These are phyloP conservation scores for Pouteria campechiana DNA, from an alignment of 179 eudicot species.

Conservation along the genomic window DNA sequence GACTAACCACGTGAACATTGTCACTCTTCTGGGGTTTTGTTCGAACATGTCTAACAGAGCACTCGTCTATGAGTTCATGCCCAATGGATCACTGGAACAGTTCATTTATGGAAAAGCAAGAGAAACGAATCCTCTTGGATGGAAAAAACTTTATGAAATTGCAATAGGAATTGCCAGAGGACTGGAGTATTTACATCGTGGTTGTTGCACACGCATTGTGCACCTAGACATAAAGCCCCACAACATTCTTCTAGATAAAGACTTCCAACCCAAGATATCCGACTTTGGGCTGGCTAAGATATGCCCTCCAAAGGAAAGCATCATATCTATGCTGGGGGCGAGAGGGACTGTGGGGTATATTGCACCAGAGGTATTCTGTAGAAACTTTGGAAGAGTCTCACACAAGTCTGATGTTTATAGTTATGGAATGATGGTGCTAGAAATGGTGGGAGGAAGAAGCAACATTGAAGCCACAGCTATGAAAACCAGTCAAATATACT, in stretches of 20 bases:
- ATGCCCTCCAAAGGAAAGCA: slow-evolving; percentile 8
- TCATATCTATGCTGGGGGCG: slow-evolving; percentile 10
- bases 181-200: slow-evolving; percentile 16
- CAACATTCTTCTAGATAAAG: slow-evolving; percentile 16
- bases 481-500: slow-evolving; percentile 5
- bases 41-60: slow-evolving; percentile 8
- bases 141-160: slow-evolving; percentile 7
- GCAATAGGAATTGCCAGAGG: slow-evolving; percentile 16
- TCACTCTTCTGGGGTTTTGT: slow-evolving; percentile 15
- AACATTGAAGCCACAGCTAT: neutral
- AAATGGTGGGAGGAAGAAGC: slow-evolving; percentile 19
- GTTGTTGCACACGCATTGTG: slow-evolving; percentile 12
- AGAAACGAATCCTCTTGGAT: neutral
- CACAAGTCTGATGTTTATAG: slow-evolving; percentile 21
- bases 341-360: slow-evolving; percentile 22
- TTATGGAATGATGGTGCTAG: slow-evolving; percentile 17
- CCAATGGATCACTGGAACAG: slow-evolving; percentile 22
- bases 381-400: slow-evolving; percentile 17
- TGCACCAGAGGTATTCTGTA: slow-evolving; percentile 14
- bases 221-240: slow-evolving; percentile 23
- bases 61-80: slow-evolving; percentile 16
- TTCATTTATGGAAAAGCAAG: slow-evolving; percentile 3
- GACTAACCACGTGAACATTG: slow-evolving; percentile 18
- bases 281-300: slow-evolving; percentile 25
- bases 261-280: slow-evolving; percentile 13